Conservation (phyloP, 495 filamentous ascomycete genomes). For the Xylaria grammica region DNA sequence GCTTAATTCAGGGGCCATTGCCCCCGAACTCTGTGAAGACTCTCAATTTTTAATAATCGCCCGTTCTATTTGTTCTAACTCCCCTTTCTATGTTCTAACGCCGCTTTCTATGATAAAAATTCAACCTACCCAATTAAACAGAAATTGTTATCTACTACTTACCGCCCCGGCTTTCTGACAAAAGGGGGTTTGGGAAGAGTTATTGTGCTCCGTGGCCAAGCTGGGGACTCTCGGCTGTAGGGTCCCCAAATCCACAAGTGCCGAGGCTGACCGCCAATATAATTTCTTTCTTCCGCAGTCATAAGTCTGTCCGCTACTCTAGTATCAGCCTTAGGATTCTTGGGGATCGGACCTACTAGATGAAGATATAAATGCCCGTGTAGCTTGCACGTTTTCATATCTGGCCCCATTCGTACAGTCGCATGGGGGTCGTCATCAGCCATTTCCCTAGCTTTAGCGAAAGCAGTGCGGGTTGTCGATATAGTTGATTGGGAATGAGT, state of each 20-base stretch:
- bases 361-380: slow-evolving; percentile 4
- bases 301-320: neutral
- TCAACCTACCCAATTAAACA: too few relatives aligned
- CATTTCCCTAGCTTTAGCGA: neutral
- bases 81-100: too few relatives aligned
- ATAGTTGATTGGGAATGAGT: neutral
- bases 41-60: too few relatives aligned
- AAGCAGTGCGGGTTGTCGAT: neutral
- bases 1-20: too few relatives aligned
- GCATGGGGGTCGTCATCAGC: slow-evolving; percentile 10
- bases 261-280: neutral
- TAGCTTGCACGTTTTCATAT: neutral
- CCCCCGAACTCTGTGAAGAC: too few relatives aligned
- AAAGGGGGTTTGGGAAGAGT: neutral
- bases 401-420: slow-evolving; percentile 10
- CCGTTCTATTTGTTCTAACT: too few relatives aligned
- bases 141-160: too few relatives aligned
- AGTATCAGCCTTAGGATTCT: neutral
- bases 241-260: slow-evolving; percentile 14
- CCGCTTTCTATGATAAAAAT: too few relatives aligned
- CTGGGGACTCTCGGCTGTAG: neutral
- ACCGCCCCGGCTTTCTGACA: neutral
- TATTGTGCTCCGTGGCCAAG: neutral
- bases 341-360: neutral
- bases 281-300: slow-evolving; percentile 9